phyloP scores from a whole-genome alignment of 2,329 filamentous ascomycete genomes.

The Verticillium alfalfae region DNA sequence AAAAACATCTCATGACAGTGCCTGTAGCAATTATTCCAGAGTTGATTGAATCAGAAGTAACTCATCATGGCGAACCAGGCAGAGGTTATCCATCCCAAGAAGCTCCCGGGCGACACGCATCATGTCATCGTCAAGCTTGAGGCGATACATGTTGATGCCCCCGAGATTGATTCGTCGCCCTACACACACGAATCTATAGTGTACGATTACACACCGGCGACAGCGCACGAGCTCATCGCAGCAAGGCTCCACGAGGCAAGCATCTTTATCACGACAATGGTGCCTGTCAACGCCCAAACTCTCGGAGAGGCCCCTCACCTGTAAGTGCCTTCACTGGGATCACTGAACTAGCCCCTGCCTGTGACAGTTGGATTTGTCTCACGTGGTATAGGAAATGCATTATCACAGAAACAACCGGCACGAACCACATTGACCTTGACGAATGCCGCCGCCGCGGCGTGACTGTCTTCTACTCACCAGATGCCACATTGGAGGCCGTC shows the following conservation, averaged over 20 bases:
- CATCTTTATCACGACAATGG: constrained; percentile 16
- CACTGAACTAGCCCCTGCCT: too few relatives aligned
- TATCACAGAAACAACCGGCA: constrained; percentile 15
- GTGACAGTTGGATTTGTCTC: not conserved
- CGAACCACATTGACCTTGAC: constrained; percentile 16
- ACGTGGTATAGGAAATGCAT: constrained; percentile 13
- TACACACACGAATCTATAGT: constrained; percentile 10
- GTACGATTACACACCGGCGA: constrained; percentile 10
- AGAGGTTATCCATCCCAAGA: constrained; percentile 6
- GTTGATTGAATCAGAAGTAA: not conserved
- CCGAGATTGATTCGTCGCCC: constrained; percentile 5
- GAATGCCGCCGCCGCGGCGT: constrained; percentile 12
- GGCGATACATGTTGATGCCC: constrained; percentile 8
- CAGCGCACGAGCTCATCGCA: constrained; percentile 2
- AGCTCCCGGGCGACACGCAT: constrained; percentile 7
- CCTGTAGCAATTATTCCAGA: not conserved
- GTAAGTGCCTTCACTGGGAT: constrained; percentile 4
- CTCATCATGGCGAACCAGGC: not conserved
- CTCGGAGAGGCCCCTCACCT: constrained; percentile 14
- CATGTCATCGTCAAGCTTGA: constrained; percentile 14
- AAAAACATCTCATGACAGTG: not conserved
- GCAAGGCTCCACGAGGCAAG: constrained; percentile 16
- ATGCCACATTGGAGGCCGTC: constrained; percentile 13
- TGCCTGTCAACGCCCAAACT: constrained; percentile 12
- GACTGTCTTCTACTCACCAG: constrained; percentile 15